Conservation (phyloP, 2,329 filamentous ascomycete genomes). For the Diaporthe citriasiana region DNA sequence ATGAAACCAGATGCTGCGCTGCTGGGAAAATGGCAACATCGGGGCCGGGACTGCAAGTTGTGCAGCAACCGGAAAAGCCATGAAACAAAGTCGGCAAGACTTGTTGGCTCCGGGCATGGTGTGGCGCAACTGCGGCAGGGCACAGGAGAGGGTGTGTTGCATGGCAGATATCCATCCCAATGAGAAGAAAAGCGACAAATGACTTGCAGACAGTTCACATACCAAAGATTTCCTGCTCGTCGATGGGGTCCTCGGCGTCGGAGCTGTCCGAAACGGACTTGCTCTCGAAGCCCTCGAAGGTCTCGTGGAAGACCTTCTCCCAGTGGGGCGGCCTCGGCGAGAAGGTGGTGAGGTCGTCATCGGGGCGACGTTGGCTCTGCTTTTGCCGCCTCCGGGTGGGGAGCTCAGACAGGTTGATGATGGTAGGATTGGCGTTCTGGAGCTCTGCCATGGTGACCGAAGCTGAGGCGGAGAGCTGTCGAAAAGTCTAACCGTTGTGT, state of each 20-base stretch:
- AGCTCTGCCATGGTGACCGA: constrained; percentile 58
- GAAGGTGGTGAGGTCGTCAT: constrained; percentile 62
- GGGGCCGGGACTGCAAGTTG: not conserved
- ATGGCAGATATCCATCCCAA: not conserved
- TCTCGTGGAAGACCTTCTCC: constrained; percentile 48
- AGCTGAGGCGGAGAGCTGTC: constrained; percentile 1
- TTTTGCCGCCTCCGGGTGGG: constrained; percentile 79
- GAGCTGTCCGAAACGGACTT: constrained; percentile 55
- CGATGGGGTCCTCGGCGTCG: constrained; percentile 84
- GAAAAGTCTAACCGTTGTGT: not conserved
- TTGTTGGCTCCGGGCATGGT: constrained; percentile 8
- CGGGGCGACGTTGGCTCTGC: constrained; percentile 62
- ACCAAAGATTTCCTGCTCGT: constrained; percentile 98
- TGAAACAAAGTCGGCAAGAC: constrained; percentile 13
- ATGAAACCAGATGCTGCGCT: constrained; percentile 25
- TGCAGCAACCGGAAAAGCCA: constrained; percentile 30
- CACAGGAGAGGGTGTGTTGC: constrained; percentile 17
- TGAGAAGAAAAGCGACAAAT: not conserved
- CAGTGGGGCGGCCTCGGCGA: constrained; percentile 53
- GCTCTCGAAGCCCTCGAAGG: constrained; percentile 50
- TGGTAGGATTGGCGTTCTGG: constrained; percentile 92
- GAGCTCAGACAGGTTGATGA: constrained; percentile 88
- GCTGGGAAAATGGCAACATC: constrained; percentile 3
- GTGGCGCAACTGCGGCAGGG: constrained; percentile 7
- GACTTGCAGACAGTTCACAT: not conserved